Evolutionary conservation across 1,284 basidiomycete species (phyloP), one percentile per base, ranked within the genome.

Genomic region (Malassezia nana): DNA sequence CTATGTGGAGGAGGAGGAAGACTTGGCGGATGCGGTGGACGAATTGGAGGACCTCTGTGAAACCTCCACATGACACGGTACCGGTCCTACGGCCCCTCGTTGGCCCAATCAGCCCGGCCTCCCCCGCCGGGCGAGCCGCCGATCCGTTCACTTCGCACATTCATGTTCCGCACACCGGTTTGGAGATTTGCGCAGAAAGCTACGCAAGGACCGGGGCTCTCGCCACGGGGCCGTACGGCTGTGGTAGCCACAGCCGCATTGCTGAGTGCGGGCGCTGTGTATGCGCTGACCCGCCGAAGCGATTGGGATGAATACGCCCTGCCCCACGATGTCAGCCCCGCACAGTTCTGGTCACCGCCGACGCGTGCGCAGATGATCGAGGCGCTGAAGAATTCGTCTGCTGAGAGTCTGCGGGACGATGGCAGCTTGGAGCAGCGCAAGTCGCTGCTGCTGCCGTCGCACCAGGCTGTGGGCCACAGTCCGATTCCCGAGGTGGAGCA

Each of bases 331-430:
- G 64, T 63, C 22, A 60, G 68, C 18, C 67, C 68, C 7, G 62
- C 60, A 38, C 65, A 62, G 30, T 60, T 70, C 33, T 74, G 71
- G 71, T 63, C 65, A 50, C 67, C 69, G 9, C 71, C 71, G 6
- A 64, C 67, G 12, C 65, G 71, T 24, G 60, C 67, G 16, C 69
- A 74, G 62, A 74, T 74, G 71, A 57, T 74, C 59, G 63, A 66
- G 26, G 71, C 71, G 9, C 66, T 74, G 47, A 65, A 63, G 56
- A 58, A 58, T 29, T 68, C 65, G 22, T 69, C 65, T 4, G 58
- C 64, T 5, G 59, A 59, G 28, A 53, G 50, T 30, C 57, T 72
- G 7, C 66, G 69, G n/a, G 54, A 62, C 28, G 63, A 64, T 18
- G 57, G 60, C 35, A 57, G 28, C 47, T 39, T 53, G 13, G 49